A percentile compares a stretch with the other conserved stretches of the same genome.
Conservation (phyloP, 192 early-diverging fungal genomes). For the Mortierella claussenii region DNA sequence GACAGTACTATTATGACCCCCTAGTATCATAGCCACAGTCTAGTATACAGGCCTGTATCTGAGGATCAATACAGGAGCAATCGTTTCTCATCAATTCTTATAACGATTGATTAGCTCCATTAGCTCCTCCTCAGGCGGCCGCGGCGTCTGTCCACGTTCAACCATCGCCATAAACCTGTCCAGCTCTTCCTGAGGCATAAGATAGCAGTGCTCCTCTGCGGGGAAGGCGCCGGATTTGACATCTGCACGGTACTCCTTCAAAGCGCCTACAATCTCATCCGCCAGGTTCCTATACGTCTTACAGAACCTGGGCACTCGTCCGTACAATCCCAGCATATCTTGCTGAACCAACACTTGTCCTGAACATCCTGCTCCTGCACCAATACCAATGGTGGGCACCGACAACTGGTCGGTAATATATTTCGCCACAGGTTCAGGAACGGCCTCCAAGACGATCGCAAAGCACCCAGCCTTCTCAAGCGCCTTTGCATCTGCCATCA, state of each 20-base stretch:
- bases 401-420: conserved; percentile 78
- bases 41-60: too few species aligned
- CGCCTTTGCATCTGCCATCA: conserved; percentile 89
- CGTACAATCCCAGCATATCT: conserved; percentile 94
- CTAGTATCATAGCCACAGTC: too few species aligned
- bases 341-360: conserved; percentile 95
- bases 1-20: too few species aligned
- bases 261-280: conserved; percentile 72
- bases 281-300: conserved; percentile 86
- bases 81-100: too few species aligned
- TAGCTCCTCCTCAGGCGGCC: too few species aligned
- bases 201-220: conserved; percentile 82
- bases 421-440: conserved; percentile 88
- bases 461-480: conserved; percentile 93
- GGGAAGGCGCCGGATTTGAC: conserved; percentile 85
- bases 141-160: conserved; percentile 16
- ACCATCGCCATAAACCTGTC: conserved; percentile 54
- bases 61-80: too few species aligned
- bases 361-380: conserved; percentile 85
- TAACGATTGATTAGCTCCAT: too few species aligned
- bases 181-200: conserved; percentile 70
- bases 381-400: conserved; percentile 97
- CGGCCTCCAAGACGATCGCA: conserved; percentile 89
- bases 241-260: conserved; percentile 78
- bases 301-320: conserved; percentile 90